Conservation (phyloP, 83 land plant genomes). For the Larix sibirica region DNA sequence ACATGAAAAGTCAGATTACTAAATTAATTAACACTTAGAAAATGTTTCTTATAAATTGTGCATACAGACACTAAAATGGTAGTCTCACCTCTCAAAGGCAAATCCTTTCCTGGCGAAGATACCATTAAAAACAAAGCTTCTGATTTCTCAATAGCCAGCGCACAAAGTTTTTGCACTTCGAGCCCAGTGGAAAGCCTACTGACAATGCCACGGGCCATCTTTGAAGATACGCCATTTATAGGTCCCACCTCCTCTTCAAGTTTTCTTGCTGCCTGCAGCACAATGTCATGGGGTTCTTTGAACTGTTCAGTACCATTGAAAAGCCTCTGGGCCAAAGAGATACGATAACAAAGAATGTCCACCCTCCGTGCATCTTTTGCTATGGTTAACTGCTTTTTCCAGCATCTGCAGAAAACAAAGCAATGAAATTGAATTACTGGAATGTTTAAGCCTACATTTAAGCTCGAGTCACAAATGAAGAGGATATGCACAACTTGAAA, state of each 20-base stretch:
- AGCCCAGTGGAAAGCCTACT: conserved; percentile 67
- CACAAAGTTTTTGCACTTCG: conserved; percentile 65
- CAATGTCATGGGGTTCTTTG: conserved; percentile 53
- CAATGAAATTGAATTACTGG: neutral
- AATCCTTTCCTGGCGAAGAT: conserved; percentile 15
- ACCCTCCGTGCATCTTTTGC: conserved; percentile 89
- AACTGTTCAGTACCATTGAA: conserved; percentile 71
- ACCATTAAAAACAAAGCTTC: conserved; percentile 41
- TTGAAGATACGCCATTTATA: conserved; percentile 62
- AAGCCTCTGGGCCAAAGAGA: conserved; percentile 64
- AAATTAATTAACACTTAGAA: neutral
- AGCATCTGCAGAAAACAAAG: conserved; percentile 43
- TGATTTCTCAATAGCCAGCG: conserved; percentile 59
- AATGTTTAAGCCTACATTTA: neutral
- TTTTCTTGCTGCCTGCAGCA: conserved; percentile 50
- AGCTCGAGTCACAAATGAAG: neutral
- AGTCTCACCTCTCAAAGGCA: conserved; percentile 30
- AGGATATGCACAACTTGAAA: neutral
- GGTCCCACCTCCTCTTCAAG: conserved; percentile 84
- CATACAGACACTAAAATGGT: neutral
- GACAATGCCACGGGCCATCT: conserved; percentile 81
- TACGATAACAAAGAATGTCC: conserved; percentile 76
- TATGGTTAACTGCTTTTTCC: conserved; percentile 78
- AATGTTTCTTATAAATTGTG: neutral
- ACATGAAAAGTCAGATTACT: neutral